Evolutionary conservation across 75 land plant species (phyloP), one percentile per base, ranked within the genome.

Genomic region (Pinus taeda): DNA sequence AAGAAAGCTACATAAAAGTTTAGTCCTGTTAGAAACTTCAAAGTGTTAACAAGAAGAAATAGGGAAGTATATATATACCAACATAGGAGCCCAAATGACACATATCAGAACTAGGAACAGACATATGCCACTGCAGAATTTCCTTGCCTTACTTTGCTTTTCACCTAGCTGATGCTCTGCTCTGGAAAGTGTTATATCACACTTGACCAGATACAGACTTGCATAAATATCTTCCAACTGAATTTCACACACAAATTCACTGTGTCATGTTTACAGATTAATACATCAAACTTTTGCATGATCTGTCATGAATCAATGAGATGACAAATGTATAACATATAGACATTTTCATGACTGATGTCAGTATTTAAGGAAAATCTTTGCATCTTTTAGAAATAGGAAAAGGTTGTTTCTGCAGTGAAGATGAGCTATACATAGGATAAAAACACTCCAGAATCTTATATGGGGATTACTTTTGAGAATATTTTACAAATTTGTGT

Each of bases 11-110:
- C 18, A 69, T 9, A 42, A 37, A 42, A 18, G 36, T 20, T 20
- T 69, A 20, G 20, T 42, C 42, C 49, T 39, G n/a, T 69, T 9
- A 69, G 14, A 12, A 69, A 69, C 49, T 42, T 11, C 22, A 69
- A 69, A 11, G 42, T 20, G 9, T 39, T 63, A 20, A 20, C 9
- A 9, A 39, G 53, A n/a, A 22, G 12, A 39, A 69, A 39, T n/a
- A 69, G 12, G 53, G 71, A 17, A n/a, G 18, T 20, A 21, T 26
- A 14, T 26, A 6, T 84, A 77, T 85, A 97, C 99, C 95, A 97
- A 86, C 99, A 97, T 97, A 24, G 99, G 99, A 57, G 99, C 98
- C 99, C 99, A 97, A 20, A 97, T 97, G 30, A 95, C 92, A 57
- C 88, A 88, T 55, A 97, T 89, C 66, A 97, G 70, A 70, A 91